Evolutionary conservation across 306 rosid species (phyloP).

Genomic region (Inga oerstediana): DNA sequence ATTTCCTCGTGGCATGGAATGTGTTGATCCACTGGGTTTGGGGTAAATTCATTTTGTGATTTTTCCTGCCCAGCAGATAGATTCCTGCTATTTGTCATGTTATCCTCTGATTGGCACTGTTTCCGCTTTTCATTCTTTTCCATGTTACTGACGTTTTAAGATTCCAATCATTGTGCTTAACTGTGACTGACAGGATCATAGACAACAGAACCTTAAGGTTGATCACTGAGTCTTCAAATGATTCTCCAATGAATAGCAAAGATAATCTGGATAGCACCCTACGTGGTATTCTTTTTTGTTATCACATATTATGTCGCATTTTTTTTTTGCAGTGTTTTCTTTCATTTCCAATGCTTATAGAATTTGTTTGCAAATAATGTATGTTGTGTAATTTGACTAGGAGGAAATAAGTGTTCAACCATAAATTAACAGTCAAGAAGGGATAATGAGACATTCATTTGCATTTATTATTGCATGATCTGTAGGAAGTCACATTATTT

Average conservation of each 20-base stretch:
- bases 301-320: slow-evolving; percentile 26
- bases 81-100: slow-evolving; percentile 21
- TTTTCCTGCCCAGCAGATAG: slow-evolving; percentile 31
- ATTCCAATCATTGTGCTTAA: slow-evolving; percentile 28
- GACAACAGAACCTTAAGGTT: slow-evolving; percentile 86
- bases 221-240: slow-evolving; percentile 70
- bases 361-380: neutral
- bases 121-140: slow-evolving; percentile 20
- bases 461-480: slow-evolving; percentile 26
- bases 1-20: slow-evolving; percentile 97
- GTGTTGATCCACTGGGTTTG: slow-evolving; percentile 91
- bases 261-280: slow-evolving; percentile 59
- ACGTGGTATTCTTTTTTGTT: slow-evolving; percentile 67
- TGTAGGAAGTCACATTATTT: neutral
- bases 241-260: slow-evolving; percentile 64
- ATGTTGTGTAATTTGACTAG: slow-evolving; percentile 23
- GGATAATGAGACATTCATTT: slow-evolving; percentile 19
- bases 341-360: neutral
- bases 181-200: slow-evolving; percentile 71
- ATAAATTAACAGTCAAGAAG: slow-evolving; percentile 1
- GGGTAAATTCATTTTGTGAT: slow-evolving; percentile 60
- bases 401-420: slow-evolving; percentile 24
- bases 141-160: slow-evolving; percentile 29
- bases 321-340: slow-evolving; percentile 3
- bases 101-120: slow-evolving; percentile 7